phyloP scores from a whole-genome alignment of 176 grass and related monocot species.

The Triticum turgidum region DNA sequence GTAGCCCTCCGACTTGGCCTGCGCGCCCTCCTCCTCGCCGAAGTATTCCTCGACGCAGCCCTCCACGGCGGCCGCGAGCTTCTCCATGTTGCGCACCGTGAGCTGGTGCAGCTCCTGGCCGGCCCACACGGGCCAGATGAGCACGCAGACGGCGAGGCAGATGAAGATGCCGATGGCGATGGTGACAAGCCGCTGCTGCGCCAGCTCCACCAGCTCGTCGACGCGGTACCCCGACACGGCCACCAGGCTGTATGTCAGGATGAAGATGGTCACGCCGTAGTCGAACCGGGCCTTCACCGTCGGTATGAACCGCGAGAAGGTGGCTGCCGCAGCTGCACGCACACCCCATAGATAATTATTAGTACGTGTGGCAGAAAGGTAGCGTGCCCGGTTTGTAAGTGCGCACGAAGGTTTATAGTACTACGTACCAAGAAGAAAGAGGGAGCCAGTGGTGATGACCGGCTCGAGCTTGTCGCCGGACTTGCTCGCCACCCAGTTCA shows the following conservation, averaged over 20 bases:
- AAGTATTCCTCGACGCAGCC: constrained; percentile 72
- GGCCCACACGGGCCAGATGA: constrained; percentile 77
- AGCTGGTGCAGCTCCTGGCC: constrained; percentile 75
- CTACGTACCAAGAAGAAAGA: constrained; percentile 76
- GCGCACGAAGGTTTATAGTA: not conserved
- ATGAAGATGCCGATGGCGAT: constrained; percentile 66
- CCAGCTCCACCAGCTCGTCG: constrained; percentile 46
- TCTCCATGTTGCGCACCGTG: constrained; percentile 71
- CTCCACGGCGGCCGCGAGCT: constrained; percentile 68
- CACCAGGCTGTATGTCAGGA: constrained; percentile 88
- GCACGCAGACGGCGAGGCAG: constrained; percentile 59
- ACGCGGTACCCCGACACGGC: constrained; percentile 93
- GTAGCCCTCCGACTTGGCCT: constrained; percentile 52
- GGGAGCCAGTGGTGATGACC: constrained; percentile 51
- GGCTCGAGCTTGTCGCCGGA: constrained; percentile 67
- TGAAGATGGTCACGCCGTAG: constrained; percentile 93
- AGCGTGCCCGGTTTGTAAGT: not conserved
- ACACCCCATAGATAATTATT: not conserved
- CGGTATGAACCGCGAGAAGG: constrained; percentile 86
- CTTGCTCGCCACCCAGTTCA: constrained; percentile 71
- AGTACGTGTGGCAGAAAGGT: not conserved
- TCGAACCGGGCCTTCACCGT: constrained; percentile 82
- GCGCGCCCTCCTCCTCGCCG: not conserved
- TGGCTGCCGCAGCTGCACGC: constrained; percentile 65
- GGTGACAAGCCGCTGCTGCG: constrained; percentile 62